Evolutionary conservation across 2,329 filamentous ascomycete genomes (phyloP).

Genomic region (Teratosphaeriaceae sp.): DNA sequence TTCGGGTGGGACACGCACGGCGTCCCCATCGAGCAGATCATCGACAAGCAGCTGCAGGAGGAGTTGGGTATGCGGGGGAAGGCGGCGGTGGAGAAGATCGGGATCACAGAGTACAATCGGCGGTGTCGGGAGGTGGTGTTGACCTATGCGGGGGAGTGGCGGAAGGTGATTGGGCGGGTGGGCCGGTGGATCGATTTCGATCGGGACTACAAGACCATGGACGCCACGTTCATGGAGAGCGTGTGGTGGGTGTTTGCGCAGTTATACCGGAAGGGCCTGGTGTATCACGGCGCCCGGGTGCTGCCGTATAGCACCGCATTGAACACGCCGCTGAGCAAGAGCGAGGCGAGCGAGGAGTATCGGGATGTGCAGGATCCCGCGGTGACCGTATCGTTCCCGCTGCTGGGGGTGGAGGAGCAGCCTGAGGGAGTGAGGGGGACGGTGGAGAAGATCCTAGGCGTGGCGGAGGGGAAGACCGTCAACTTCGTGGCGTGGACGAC

Average conservation of each 20-base stretch:
- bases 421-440: slow-evolving; percentile 22
- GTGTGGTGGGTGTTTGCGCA: slow-evolving; percentile 97
- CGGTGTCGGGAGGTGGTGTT: slow-evolving; percentile 92
- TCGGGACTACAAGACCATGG: slow-evolving; percentile 98
- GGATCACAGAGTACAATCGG: slow-evolving; percentile 82
- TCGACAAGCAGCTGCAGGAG: slow-evolving; percentile 69
- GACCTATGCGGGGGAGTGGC: slow-evolving; percentile 82
- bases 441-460: slow-evolving; percentile 24
- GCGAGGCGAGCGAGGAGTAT: slow-evolving; percentile 92
- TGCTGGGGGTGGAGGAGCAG: slow-evolving; percentile 42
- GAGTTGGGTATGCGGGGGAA: slow-evolving; percentile 75
- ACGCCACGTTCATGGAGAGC: slow-evolving; percentile 90
- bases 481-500: slow-evolving; percentile 84
- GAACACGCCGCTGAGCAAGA: slow-evolving; percentile 85
- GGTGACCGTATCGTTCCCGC: slow-evolving; percentile 79
- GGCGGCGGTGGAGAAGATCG: slow-evolving; percentile 78
- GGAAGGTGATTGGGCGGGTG: slow-evolving; percentile 76
- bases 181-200: slow-evolving; percentile 98
- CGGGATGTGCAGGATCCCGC: slow-evolving; percentile 89
- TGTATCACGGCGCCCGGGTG: slow-evolving; percentile 85
- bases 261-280: slow-evolving; percentile 79
- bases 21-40: slow-evolving; percentile 92
- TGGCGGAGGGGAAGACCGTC: slow-evolving; percentile 51
- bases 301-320: slow-evolving; percentile 94
- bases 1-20: slow-evolving; percentile 97